phyloP scores from a whole-genome alignment of 768 basidiomycete species.

The Tricholoma hemisulphureum region DNA sequence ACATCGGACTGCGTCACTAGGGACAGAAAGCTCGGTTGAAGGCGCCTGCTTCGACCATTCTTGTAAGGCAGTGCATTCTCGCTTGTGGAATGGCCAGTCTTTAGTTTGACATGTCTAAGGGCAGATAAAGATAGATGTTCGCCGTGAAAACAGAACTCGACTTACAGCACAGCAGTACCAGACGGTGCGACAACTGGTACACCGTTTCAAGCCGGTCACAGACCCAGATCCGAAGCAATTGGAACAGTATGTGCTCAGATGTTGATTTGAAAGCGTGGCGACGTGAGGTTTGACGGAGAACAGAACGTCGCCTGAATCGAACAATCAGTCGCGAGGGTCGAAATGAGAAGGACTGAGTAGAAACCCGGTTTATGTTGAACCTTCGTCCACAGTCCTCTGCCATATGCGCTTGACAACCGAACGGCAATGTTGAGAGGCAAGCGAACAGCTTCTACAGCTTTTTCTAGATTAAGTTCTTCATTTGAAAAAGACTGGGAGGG shows the following conservation, averaged over 20 bases:
- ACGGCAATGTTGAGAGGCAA: slow-evolving; percentile 45
- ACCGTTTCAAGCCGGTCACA: slow-evolving; percentile 54
- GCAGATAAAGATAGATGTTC: not conserved
- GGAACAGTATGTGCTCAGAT: slow-evolving; percentile 67
- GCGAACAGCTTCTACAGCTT: slow-evolving; percentile 3
- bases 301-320: slow-evolving; percentile 53
- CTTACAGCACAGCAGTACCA: slow-evolving; percentile 78
- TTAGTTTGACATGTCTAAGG: slow-evolving; percentile 62
- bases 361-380: slow-evolving; percentile 37
- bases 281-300: slow-evolving; percentile 59
- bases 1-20: slow-evolving; percentile 78
- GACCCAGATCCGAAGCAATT: slow-evolving; percentile 51
- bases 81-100: slow-evolving; percentile 76
- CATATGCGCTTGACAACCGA: slow-evolving; percentile 32
- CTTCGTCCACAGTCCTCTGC: slow-evolving; percentile 48
- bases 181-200: slow-evolving; percentile 66
- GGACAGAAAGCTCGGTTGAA: slow-evolving; percentile 46
- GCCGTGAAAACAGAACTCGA: slow-evolving; percentile 3
- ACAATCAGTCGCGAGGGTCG: not conserved
- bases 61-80: slow-evolving; percentile 72
- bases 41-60: slow-evolving; percentile 54
- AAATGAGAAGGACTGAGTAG: not conserved
- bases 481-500: slow-evolving; percentile 24
- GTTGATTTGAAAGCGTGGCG: slow-evolving; percentile 60
- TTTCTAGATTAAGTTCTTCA: slow-evolving; percentile 6